Percentiles rank a stretch among this genome's conserved stretches.
phyloP scores from a whole-genome alignment of 2,329 filamentous ascomycete genomes.

The Aspergillus amoenus region DNA sequence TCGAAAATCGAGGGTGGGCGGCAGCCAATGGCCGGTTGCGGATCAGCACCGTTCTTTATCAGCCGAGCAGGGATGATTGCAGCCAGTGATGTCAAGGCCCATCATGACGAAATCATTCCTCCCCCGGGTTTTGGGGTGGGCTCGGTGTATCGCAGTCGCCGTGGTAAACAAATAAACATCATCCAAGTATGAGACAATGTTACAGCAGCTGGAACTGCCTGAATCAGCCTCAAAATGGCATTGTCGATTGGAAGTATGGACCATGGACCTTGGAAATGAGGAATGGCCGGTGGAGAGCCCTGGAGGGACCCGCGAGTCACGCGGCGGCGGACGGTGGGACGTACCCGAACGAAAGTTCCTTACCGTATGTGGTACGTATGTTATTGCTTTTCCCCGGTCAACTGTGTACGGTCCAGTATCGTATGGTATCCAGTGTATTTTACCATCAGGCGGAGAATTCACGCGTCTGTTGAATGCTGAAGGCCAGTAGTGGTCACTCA shows the following conservation, averaged over 20 bases:
- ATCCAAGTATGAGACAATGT: background rate
- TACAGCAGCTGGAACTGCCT: background rate
- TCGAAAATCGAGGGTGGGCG: background rate
- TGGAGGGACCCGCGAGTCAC: conserved; percentile 12
- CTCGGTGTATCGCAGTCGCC: background rate
- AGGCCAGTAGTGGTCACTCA: no score
- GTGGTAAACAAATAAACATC: background rate
- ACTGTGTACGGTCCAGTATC: background rate
- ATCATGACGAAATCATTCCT: background rate
- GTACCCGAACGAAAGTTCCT: conserved; percentile 9
- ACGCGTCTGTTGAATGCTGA: background rate
- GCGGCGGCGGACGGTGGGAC: conserved; percentile 7
- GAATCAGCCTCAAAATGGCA: background rate
- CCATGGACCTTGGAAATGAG: conserved; percentile 5
- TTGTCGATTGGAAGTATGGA: background rate
- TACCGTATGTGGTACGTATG: conserved; percentile 3
- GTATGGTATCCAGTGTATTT: conserved; percentile 1
- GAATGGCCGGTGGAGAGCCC: conserved; percentile 12
- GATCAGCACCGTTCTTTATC: conserved; percentile 21
- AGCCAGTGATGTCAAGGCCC: background rate
- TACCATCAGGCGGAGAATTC: conserved; percentile 1
- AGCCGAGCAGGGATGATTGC: conserved; percentile 15
- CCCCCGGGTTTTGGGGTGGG: background rate
- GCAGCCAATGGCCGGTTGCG: conserved; percentile 14
- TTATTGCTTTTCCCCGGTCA: background rate